Evolutionary conservation across 768 basidiomycete species (phyloP).

Genomic region (Daedaleopsis nitida): DNA sequence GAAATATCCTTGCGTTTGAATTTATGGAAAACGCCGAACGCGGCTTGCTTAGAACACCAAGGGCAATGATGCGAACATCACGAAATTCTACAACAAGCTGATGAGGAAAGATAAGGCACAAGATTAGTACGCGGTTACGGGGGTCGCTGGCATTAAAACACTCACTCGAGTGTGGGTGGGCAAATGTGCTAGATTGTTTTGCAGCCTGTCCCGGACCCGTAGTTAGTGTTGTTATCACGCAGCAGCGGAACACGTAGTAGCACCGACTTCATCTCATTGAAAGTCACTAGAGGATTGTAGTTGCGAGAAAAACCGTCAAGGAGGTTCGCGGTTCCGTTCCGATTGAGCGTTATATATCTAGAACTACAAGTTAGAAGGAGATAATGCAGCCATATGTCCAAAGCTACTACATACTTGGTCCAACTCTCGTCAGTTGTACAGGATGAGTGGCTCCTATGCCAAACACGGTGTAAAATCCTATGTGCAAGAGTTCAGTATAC

Average conservation of each 20-base stretch:
- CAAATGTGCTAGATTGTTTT: constrained; percentile 67
- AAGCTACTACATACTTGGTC: constrained; percentile 63
- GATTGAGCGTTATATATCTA: constrained; percentile 76
- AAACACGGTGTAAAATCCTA: constrained; percentile 64
- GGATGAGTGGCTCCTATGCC: constrained; percentile 67
- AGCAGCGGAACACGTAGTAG: neutral
- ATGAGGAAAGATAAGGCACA: neutral
- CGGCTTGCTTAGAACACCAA: constrained; percentile 66
- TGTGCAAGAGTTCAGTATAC: neutral
- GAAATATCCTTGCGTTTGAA: constrained; percentile 62
- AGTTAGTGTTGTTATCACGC: no score
- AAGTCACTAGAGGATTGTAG: constrained; percentile 67
- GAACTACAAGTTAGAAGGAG: neutral
- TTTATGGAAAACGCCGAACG: constrained; percentile 61
- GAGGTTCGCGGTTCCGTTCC: constrained; percentile 74
- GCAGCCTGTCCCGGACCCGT: constrained; percentile 44
- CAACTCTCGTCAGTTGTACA: constrained; percentile 82
- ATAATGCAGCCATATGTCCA: neutral
- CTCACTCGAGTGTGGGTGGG: constrained; percentile 67
- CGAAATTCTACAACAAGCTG: constrained; percentile 70
- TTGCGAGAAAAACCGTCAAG: constrained; percentile 66
- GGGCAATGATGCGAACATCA: constrained; percentile 72
- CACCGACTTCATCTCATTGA: constrained; percentile 75
- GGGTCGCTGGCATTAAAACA: constrained; percentile 8
- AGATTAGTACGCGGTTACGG: constrained; percentile 5